These are phyloP conservation scores for Chlorella sorokiniana DNA, from an alignment of 139 green algal species.

Conservation along the genomic window DNA sequence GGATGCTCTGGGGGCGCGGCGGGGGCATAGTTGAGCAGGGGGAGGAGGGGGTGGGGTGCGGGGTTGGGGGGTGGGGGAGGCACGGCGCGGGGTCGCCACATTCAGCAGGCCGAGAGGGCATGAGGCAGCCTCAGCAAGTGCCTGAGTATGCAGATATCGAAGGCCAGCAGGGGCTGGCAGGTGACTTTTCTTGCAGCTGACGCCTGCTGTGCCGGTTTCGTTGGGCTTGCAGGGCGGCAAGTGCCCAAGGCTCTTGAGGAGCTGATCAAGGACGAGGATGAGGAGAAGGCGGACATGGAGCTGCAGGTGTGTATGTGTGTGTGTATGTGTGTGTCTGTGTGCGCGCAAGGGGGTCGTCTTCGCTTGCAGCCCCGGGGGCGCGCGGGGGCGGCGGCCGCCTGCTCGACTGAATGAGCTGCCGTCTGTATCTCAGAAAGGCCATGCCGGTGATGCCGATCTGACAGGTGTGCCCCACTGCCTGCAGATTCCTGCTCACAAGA, in stretches of 20 bases:
- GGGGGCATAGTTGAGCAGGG: too few species aligned
- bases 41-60: too few species aligned
- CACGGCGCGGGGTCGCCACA: too few species aligned
- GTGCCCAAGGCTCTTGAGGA: conserved; percentile 53
- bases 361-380: not conserved
- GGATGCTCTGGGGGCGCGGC: not conserved
- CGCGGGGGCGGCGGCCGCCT: not conserved
- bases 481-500: conserved; percentile 70
- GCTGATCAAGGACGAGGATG: conserved; percentile 56
- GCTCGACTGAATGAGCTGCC: too few species aligned
- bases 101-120: too few species aligned
- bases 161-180: too few species aligned
- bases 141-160: too few species aligned
- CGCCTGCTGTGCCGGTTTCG: not conserved
- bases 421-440: too few species aligned
- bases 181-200: too few species aligned
- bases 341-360: not conserved
- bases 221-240: conserved; percentile 49
- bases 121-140: too few species aligned
- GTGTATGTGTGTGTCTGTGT: not conserved
- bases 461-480: not conserved
- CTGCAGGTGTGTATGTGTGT: not conserved
- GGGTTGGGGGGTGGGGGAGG: too few species aligned
- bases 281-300: conserved; percentile 61
- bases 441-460: too few species aligned